A percentile compares a stretch with the other conserved stretches of the same genome.
Evolutionary conservation across 2,329 filamentous ascomycete genomes (phyloP).

Genomic region (Xylaria sp.): DNA sequence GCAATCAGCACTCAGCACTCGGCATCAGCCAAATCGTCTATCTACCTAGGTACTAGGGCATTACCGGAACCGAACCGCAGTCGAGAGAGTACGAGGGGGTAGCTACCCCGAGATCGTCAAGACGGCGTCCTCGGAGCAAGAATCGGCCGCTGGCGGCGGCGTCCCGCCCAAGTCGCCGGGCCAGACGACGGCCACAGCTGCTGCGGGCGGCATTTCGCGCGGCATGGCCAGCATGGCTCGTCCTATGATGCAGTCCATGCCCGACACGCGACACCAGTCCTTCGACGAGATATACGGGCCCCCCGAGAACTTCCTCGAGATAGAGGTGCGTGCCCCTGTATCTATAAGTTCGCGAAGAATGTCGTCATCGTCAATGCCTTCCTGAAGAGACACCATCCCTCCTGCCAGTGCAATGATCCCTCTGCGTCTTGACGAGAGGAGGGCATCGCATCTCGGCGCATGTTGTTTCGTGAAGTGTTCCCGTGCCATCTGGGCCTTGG

Average conservation of each 20-base stretch:
- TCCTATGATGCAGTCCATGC: conserved; percentile 73
- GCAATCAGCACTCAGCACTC: neutral
- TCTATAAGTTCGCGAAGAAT: neutral
- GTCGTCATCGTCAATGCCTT: neutral
- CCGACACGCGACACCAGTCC: conserved; percentile 85
- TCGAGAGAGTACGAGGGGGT: conserved; percentile 14
- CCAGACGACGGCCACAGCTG: conserved; percentile 6
- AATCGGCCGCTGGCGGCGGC: conserved; percentile 38
- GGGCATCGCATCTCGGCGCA: neutral
- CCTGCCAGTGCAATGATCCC: neutral
- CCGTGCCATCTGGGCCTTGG: no score
- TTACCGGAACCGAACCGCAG: conserved; percentile 2
- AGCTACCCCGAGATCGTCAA: conserved; percentile 41
- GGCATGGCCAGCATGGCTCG: conserved; percentile 55
- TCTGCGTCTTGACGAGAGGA: neutral
- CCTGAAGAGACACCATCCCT: neutral
- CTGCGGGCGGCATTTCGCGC: conserved; percentile 35
- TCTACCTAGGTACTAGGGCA: conserved; percentile 7
- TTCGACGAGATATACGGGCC: conserved; percentile 99
- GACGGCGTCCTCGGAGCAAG: conserved; percentile 47
- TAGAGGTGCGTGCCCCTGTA: conserved; percentile 76
- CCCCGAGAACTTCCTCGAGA: conserved; percentile 98
- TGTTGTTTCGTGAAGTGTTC: neutral
- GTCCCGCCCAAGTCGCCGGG: conserved; percentile 42
- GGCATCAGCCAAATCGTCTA: neutral